phyloP scores from a whole-genome alignment of 345 rosid species.

The Sapria himalayana region DNA sequence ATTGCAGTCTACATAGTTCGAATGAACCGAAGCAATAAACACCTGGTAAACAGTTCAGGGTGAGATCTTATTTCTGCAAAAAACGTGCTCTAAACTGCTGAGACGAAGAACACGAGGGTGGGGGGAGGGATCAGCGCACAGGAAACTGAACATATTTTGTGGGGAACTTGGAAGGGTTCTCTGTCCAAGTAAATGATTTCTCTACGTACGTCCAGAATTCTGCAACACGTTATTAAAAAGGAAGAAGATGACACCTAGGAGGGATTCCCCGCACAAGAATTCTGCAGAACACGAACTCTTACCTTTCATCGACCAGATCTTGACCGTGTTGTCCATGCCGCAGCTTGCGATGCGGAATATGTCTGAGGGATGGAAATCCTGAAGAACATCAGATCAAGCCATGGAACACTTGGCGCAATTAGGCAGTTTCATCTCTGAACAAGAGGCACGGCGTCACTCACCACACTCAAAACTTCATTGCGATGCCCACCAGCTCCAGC shows the following conservation, averaged over 20 bases:
- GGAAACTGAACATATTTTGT: slow-evolving; percentile 92
- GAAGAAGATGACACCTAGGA: no score
- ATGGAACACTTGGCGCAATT: no score
- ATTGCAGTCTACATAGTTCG: slow-evolving; percentile 85
- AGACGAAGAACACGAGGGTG: no score
- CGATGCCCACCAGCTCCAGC: slow-evolving; percentile 99
- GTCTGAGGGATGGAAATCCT: slow-evolving; percentile 94
- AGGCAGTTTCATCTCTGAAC: no score
- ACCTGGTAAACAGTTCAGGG: no score
- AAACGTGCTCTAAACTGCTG: no score
- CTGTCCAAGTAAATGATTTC: slow-evolving; percentile 84
- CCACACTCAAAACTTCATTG: slow-evolving; percentile 95
- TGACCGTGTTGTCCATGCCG: slow-evolving; percentile 90
- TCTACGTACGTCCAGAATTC: slow-evolving; percentile 98
- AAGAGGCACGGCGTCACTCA: no score
- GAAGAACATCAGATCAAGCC: no score
- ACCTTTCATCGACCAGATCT: slow-evolving; percentile 99
- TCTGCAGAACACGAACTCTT: no score
- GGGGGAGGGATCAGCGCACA: slow-evolving; percentile 25
- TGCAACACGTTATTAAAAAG: slow-evolving; percentile 19
- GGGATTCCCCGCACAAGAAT: no score
- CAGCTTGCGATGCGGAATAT: slow-evolving; percentile 75
- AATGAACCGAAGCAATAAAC: slow-evolving; percentile 81
- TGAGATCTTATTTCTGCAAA: no score
- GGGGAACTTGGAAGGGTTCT: slow-evolving; percentile 77